Conservation (phyloP, 73 alveolate species). For the Paramecium primaurelia region DNA sequence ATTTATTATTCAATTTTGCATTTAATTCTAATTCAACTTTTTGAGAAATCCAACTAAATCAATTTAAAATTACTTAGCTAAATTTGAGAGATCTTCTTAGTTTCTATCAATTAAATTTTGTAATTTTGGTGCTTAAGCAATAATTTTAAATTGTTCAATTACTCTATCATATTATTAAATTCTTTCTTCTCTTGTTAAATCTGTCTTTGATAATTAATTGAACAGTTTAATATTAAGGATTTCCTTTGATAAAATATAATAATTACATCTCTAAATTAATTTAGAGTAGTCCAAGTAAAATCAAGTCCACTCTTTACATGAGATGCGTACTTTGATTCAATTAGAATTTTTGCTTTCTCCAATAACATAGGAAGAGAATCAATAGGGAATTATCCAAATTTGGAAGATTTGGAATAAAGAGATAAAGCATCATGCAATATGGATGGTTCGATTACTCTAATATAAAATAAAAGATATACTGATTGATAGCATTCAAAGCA, state of each 20-base stretch:
- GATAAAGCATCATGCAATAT: conserved; percentile 10
- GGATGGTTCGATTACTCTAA: conserved; percentile 23
- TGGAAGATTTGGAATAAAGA: neutral
- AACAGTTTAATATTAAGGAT: conserved; percentile 24
- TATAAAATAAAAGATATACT: neutral
- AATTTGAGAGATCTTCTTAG: conserved; percentile 38
- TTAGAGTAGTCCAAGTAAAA: neutral
- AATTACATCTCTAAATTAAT: neutral
- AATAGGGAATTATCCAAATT: neutral
- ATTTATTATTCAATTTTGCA: neutral
- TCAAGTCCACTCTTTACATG: neutral
- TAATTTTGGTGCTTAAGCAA: conserved; percentile 26
- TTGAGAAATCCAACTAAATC: conserved; percentile 19
- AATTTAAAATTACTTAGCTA: conserved; percentile 8
- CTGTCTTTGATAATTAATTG: conserved; percentile 15
- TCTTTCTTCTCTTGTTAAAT: conserved; percentile 61
- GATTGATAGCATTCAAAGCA: conserved; percentile 23
- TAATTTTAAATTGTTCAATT: conserved; percentile 29
- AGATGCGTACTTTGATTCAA: neutral
- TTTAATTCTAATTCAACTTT: neutral
- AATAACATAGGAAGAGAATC: neutral
- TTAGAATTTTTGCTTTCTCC: neutral
- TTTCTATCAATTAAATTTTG: conserved; percentile 42
- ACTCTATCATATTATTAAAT: conserved; percentile 22
- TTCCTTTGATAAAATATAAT: neutral